Base-by-base conservation (phyloP, 495 filamentous ascomycete genomes). In the Venustampulla echinocandica region DNA sequence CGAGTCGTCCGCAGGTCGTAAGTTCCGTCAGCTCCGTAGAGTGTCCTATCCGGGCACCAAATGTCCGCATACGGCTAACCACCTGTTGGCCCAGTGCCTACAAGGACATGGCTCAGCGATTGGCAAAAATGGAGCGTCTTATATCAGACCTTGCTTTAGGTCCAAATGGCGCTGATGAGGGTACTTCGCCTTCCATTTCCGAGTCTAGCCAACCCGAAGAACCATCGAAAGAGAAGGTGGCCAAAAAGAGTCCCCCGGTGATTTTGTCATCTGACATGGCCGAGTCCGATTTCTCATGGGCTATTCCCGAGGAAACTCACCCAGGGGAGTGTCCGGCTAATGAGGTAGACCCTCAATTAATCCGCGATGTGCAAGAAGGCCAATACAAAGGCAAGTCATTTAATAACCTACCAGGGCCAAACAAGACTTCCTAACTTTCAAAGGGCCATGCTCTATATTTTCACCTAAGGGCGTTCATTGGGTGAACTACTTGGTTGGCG, bases 51-150 rank as follows among this genome's bases (percentile, higher is more conserved):
- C n/a, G n/a, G n/a, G n/a, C n/a, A n/a, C n/a, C n/a, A n/a, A n/a
- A n/a, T n/a, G n/a, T n/a, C n/a, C n/a, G n/a, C n/a, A n/a, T 11
- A 42, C 5, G 18, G 18, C 18, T 23, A 19, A 40, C 17, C 20
- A 44, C 25, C 3, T 35, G 13, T 7, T 33, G 25, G 20, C 10
- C 14, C 15, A 30, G 17, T 7, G 37, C 37, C 10, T 44, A 44
- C 27, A 44, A 44, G 14, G 42, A 44, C 10, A 44, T 44, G 23
- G 42, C 42, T 3, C 10, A 33, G 18, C 33, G 42, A 22, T 18
- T 44, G 14, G 42, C 23, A 13, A 44, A 34, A 30, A 44, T 44
- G 42, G 42, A 44, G 14, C 24, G 42, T 20, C 13, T 44, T 13
- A 34, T 44, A 21, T 40, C 37, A 4, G 37, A 40, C 20, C 22